Conservation (phyloP, 1,284 basidiomycete genomes). For the Uromyces viciae-fabae region DNA sequence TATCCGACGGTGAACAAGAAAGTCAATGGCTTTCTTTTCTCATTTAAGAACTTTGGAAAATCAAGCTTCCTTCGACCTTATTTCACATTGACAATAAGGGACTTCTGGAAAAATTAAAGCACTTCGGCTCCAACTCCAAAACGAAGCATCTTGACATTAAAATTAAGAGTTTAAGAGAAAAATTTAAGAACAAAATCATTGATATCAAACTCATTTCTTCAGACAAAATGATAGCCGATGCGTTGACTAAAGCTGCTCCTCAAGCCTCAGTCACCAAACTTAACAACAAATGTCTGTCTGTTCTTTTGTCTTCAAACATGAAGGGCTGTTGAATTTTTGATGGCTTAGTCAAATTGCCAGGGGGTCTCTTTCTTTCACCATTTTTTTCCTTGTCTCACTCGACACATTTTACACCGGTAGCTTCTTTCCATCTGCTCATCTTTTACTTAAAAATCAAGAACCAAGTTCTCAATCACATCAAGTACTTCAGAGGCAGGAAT, state of each 20-base stretch:
- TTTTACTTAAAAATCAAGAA: too few species aligned
- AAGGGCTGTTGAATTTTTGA: neutral
- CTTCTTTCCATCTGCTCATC: too few species aligned
- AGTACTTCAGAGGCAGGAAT: too few species aligned
- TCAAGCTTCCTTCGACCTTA: neutral
- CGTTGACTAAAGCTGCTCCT: neutral
- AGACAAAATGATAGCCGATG: neutral
- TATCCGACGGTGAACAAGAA: neutral
- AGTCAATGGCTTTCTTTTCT: neutral
- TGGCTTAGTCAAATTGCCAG: too few species aligned
- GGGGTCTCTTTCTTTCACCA: too few species aligned
- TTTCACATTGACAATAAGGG: conserved; percentile 4
- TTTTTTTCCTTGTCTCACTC: too few species aligned
- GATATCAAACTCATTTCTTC: neutral
- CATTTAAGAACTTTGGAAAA: neutral
- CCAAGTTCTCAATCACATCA: too few species aligned
- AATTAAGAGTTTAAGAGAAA: neutral
- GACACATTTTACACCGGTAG: too few species aligned
- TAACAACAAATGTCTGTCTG: neutral
- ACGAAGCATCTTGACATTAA: neutral
- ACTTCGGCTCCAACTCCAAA: conserved; percentile 5
- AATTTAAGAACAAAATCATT: neutral
- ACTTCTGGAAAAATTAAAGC: neutral
- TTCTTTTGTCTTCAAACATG: neutral
- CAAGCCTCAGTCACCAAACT: neutral